These are phyloP conservation scores for Aeschynomene evenia DNA, from an alignment of 306 rosid species.

Conservation along the genomic window DNA sequence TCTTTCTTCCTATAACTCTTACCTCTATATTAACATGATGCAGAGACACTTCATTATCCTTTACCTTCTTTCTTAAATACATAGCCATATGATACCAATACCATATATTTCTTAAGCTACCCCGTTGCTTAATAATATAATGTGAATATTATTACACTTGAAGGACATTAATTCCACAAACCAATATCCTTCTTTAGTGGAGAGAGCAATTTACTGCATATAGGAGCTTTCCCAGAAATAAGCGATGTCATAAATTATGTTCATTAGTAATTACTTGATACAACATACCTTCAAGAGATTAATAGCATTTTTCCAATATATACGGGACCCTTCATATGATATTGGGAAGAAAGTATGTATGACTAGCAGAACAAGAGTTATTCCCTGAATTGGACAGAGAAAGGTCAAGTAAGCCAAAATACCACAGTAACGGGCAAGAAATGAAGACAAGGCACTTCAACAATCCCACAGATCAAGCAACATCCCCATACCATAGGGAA, in stretches of 20 bases:
- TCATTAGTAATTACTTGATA: constrained; percentile 1
- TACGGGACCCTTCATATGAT: constrained; percentile 62
- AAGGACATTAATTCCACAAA: neutral
- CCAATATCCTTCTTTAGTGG: neutral
- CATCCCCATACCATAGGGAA: neutral
- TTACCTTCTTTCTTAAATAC: neutral
- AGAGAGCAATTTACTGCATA: neutral
- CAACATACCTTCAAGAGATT: constrained; percentile 72
- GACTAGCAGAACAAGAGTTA: constrained; percentile 56
- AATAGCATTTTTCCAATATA: constrained; percentile 63
- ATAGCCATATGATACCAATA: neutral
- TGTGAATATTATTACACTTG: neutral
- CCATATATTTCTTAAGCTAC: neutral
- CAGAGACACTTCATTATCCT: neutral
- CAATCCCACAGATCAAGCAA: constrained; percentile 18
- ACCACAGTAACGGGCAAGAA: constrained; percentile 18
- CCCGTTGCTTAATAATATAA: neutral
- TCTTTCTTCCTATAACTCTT: neutral
- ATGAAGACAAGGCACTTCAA: constrained; percentile 23
- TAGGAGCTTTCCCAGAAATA: constrained; percentile 5
- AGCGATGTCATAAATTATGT: neutral
- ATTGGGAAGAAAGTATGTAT: constrained; percentile 76
- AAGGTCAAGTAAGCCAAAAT: constrained; percentile 13
- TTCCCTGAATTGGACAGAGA: constrained; percentile 55
- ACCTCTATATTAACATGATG: neutral